Base-by-base conservation (phyloP, 2,329 filamentous ascomycete genomes). In the Coniochaeta prunicola region DNA sequence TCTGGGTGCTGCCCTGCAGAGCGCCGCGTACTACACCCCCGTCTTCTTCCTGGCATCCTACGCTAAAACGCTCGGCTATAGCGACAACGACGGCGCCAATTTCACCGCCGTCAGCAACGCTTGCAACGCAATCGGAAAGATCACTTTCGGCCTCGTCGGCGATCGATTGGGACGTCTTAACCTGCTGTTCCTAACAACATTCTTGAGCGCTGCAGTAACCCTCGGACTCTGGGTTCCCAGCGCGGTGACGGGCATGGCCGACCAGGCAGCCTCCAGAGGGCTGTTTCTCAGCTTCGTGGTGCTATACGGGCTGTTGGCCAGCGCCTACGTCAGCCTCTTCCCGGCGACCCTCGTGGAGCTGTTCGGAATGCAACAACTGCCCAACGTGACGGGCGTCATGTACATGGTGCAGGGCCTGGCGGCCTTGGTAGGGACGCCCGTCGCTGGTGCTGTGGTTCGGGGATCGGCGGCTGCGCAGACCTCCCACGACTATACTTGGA, bases 301-400 rank as follows among this genome's bases (percentile, higher is more conserved):
- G 13, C 50, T 70, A 1, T 75, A 75, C 50, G 72, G 73, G 21
- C 60, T 69, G 6, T 73, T 73, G 56, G 73, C 72, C 9, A 68
- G 70, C 40, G 72, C 73, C 3, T 76, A 75, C 59, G 70, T 75
- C 34, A 70, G 71, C 8, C 63, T 76, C 1, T 76, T 76, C 54
- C 73, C 74, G 0, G 69, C 74, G 0, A 69, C 69, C 17, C 60
- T 75, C 53, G 69, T 74, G 15, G 73, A 75, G 58, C 60, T 74
- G 4, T 75, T 75, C 55, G 72, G 73, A 4, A 64, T 69, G 13
- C 66, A 72, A 58, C 63, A 73, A 26, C 73, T 73, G 53, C 71
- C 71, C 8, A 69, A 67, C 17, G 71, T 74, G 3, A 74, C 69
- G 50, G 72, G 72, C 1, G 68, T 73, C 8, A 61, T 75, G 57